Evolutionary conservation across 1,284 basidiomycete genomes (phyloP), one percentile per base, ranked within the genome.

Genomic region (Peniophora sp.): DNA sequence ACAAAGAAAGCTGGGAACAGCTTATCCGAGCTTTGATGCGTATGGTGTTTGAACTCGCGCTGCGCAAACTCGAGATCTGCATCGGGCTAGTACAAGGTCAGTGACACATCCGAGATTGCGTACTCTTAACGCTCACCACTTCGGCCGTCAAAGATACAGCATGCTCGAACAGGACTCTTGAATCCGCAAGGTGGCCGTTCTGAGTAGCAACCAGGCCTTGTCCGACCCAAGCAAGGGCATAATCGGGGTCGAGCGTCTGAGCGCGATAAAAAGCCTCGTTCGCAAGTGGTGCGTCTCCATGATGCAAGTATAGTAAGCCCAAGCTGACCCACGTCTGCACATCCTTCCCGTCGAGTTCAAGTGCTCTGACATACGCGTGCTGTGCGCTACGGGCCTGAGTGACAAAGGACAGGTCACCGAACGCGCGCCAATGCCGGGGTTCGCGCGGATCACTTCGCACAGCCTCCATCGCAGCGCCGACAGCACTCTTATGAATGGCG

Each of bases 171-270:
- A 98, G 68, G 8, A 83, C 75, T 17, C 74, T 71, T 0, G 90
- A 84, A 51, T 91, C 84, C 14, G 67, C 63, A 8, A 76, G 62
- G 55, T 89, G 81, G 0, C 80, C 82, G 52, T 87, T 83, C 41
- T 70, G 66, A 14, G 76, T 76, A 15, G 93, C 92, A 18, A 97
- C 74, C 39, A 97, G 68, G 3, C 86, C 93, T 64, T 96, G 94
- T 0, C 95, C 97, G 14, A 97, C 77, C 97, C 97, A 99, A n/a
- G 93, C 85, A 24, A 84, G 65, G 0, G 88, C 78, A 67, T 85
- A 88, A 60, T 98, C 96, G 2, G 97, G 92, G 69, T 98, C 93
- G 18, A 95, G 74, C 11, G 86, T 86, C 64, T 98, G 96, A 14
- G 95, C 91, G 55, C 85, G 85, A 59, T 87, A 78, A 59, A 99